phyloP scores from a whole-genome alignment of 129 eudicot species.

The Mikania micrantha region DNA sequence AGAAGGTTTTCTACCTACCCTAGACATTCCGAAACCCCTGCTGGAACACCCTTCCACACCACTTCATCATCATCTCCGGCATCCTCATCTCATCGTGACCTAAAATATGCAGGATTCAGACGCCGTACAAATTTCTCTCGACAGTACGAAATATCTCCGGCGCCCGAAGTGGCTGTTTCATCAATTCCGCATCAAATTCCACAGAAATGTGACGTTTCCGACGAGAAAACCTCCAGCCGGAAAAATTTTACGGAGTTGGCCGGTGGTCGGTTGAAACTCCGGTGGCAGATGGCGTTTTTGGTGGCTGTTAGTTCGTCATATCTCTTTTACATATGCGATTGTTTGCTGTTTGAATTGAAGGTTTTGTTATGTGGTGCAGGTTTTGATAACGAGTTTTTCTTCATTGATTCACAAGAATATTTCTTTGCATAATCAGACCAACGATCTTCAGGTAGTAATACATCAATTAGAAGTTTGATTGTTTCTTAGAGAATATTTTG shows the following conservation, averaged over 20 bases:
- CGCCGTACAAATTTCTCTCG: conserved; percentile 39
- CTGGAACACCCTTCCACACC: not conserved
- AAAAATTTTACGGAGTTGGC: conserved; percentile 14
- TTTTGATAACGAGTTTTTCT: conserved; percentile 41
- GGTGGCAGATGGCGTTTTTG: conserved; percentile 54
- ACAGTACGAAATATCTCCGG: conserved; percentile 9
- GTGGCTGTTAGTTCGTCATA: conserved; percentile 35
- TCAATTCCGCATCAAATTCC: conserved; percentile 2
- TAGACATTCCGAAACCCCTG: conserved; percentile 14
- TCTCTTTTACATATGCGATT: not conserved
- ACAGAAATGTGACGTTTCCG: conserved; percentile 27
- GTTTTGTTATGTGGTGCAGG: conserved; percentile 35
- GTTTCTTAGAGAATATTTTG: not conserved
- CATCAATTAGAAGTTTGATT: not conserved
- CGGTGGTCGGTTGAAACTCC: conserved; percentile 30
- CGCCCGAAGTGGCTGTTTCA: conserved; percentile 5
- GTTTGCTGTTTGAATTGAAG: not conserved
- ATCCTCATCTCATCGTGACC: conserved; percentile 15
- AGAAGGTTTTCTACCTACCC: conserved; percentile 51
- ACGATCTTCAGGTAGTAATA: conserved; percentile 53
- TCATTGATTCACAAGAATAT: conserved; percentile 54
- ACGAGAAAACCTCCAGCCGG: conserved; percentile 3
- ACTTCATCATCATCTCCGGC: not conserved
- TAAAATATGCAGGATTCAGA: conserved; percentile 29
- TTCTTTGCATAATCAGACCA: conserved; percentile 44